Evolutionary conservation across 2,329 filamentous ascomycete genomes (phyloP), one percentile per base, ranked within the genome.

Genomic region (Aaosphaeria pasadenensis): DNA sequence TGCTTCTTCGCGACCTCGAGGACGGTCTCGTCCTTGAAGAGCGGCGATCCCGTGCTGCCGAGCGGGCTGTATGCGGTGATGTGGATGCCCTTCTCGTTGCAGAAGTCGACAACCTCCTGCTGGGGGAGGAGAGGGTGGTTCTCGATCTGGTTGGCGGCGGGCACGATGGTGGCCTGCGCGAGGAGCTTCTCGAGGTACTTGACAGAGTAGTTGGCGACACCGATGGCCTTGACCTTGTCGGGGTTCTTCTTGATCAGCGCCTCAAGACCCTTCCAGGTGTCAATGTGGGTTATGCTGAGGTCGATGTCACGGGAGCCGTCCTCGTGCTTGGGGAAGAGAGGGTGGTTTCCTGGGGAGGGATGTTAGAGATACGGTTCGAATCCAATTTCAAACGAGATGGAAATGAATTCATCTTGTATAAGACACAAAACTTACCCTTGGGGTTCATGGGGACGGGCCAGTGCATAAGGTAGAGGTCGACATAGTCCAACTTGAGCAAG

Each of bases 381-480:
- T 36, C 33, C 9, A 36, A 36, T 36, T n/a, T 9, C 17, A 24
- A 24, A 3, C 17, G 17, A 24, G 17, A 24, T 24, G 17, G 17
- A 24, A 24, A 24, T 24, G 17, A 24, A 24, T 24, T 2, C 17
- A 41, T n/a, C 39, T 9, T 11, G 39, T 41, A n/a, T 9, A 1
- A 3, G 7, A 5, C 11, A 28, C 4, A 24, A 33, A 33, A 44
- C 54, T 38, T 51, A 80, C 86, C 87, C 32, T 87, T 80, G 6
- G 87, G 86, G 73, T 91, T 92, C 83, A 91, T 85, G 43, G 87
- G 83, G 41, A 90, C 75, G 5, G 88, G 87, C 88, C 89, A 94
- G 74, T 95, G 89, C 76, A 95, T 81, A 35, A 95, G 78, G 66
- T 83, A 90, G 48, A 95, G 75, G 67, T 95, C 90, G 5, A 95